Percentiles rank a stretch among this genome's conserved stretches.
Evolutionary conservation across 192 early-diverging fungal species (phyloP).

Genomic region (Entomortierella lignicola): DNA sequence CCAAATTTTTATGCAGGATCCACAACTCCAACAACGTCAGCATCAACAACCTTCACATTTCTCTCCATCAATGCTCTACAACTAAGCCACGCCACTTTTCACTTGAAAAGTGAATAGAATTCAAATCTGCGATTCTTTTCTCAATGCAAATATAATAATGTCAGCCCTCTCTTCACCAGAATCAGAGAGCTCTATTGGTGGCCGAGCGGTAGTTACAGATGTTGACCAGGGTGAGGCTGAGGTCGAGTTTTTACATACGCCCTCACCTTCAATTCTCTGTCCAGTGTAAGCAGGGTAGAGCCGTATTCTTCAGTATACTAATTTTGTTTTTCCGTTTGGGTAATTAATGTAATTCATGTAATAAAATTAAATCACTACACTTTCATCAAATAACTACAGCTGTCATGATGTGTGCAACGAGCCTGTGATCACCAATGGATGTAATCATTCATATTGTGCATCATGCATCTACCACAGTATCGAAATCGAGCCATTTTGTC

Average conservation of each 20-base stretch:
- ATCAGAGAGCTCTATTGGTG: background rate
- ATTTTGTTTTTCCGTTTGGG: background rate
- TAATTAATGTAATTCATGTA: background rate
- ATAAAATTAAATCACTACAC: background rate
- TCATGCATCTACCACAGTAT: slow-evolving; percentile 67
- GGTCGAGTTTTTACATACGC: slow-evolving; percentile 57
- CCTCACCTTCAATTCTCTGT: slow-evolving; percentile 57
- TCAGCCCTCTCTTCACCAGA: slow-evolving; percentile 16
- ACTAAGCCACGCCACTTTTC: background rate
- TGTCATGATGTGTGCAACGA: slow-evolving; percentile 70
- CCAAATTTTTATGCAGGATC: background rate
- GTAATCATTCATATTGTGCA: slow-evolving; percentile 73
- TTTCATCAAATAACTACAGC: slow-evolving; percentile 15
- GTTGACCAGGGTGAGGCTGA: slow-evolving; percentile 40
- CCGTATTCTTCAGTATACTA: background rate
- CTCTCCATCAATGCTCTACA: background rate
- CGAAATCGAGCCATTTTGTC: slow-evolving; percentile 66
- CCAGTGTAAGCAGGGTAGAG: slow-evolving; percentile 45
- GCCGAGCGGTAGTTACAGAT: background rate
- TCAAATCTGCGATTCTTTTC: background rate
- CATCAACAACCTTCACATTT: slow-evolving; percentile 3
- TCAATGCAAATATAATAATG: background rate
- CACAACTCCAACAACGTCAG: slow-evolving; percentile 1
- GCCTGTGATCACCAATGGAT: slow-evolving; percentile 67
- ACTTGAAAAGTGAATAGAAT: background rate